These are phyloP conservation scores for Thamnidium elegans DNA, from an alignment of 192 early-diverging fungal genomes.

Conservation along the genomic window DNA sequence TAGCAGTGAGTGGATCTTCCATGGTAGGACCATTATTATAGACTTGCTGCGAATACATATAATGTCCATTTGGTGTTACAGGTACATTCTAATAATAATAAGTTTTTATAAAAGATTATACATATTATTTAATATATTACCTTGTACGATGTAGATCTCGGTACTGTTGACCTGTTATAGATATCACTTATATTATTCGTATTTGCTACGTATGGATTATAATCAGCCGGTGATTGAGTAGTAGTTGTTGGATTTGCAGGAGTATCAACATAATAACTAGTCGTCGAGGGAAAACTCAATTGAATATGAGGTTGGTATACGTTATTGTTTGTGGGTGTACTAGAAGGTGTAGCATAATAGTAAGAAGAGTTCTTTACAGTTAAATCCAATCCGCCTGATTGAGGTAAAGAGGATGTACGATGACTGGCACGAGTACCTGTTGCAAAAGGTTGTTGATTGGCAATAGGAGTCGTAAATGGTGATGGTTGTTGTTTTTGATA, in stretches of 20 bases:
- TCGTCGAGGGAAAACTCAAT: not conserved
- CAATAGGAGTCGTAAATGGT: not conserved
- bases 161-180: no score
- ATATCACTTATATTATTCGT: no score
- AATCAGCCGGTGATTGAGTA: not conserved
- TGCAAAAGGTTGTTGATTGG: not conserved
- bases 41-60: not conserved
- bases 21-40: conserved; percentile 5
- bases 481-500: conserved; percentile 9
- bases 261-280: no score
- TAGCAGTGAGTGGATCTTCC: conserved; percentile 10
- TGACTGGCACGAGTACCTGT: conserved; percentile 3
- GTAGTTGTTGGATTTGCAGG: no score
- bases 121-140: not conserved
- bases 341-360: not conserved
- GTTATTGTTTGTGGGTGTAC: not conserved
- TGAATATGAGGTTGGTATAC: not conserved
- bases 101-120: not conserved
- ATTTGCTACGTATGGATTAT: not conserved
- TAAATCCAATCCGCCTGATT: not conserved
- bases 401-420: conserved; percentile 12
- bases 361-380: not conserved
- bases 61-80: not conserved
- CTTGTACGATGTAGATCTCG: not conserved
- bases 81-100: not conserved